phyloP scores from a whole-genome alignment of 768 basidiomycete genomes.

The Mycena venus region DNA sequence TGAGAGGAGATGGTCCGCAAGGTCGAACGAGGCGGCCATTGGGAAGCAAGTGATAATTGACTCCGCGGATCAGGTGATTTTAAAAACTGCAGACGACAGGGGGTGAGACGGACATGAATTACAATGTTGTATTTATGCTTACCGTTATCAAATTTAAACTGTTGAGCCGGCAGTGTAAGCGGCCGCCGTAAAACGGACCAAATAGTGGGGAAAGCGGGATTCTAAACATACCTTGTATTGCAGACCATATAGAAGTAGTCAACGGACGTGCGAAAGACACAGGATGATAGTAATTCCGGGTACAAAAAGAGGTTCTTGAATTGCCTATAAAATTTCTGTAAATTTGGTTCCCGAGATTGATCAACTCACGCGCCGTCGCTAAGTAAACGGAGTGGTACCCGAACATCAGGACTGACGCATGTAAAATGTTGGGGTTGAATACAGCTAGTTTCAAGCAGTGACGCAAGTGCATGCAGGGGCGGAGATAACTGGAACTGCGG shows the following conservation, averaged over 20 bases:
- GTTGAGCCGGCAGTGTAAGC: neutral
- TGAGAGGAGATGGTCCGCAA: neutral
- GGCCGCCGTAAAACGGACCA: slow-evolving; percentile 12
- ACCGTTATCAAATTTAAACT: neutral
- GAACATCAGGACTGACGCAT: neutral
- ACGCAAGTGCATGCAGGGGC: neutral
- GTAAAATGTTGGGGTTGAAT: neutral
- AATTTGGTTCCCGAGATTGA: neutral
- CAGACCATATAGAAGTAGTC: neutral
- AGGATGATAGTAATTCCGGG: neutral
- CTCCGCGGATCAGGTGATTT: slow-evolving; percentile 16
- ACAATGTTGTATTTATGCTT: slow-evolving; percentile 1
- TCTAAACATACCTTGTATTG: neutral
- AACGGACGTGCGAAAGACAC: slow-evolving; percentile 1
- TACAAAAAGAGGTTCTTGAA: neutral
- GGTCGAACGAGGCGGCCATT: neutral
- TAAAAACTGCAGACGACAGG: neutral
- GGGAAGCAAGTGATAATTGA: neutral
- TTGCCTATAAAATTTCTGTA: neutral
- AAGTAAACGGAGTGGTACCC: neutral
- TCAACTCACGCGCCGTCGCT: neutral
- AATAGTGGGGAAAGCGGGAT: neutral
- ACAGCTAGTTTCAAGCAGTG: neutral
- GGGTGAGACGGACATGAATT: slow-evolving; percentile 4
- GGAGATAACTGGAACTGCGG: neutral